Evolutionary conservation across 345 rosid genomes (phyloP).

Genomic region (Dovyalis caffra): DNA sequence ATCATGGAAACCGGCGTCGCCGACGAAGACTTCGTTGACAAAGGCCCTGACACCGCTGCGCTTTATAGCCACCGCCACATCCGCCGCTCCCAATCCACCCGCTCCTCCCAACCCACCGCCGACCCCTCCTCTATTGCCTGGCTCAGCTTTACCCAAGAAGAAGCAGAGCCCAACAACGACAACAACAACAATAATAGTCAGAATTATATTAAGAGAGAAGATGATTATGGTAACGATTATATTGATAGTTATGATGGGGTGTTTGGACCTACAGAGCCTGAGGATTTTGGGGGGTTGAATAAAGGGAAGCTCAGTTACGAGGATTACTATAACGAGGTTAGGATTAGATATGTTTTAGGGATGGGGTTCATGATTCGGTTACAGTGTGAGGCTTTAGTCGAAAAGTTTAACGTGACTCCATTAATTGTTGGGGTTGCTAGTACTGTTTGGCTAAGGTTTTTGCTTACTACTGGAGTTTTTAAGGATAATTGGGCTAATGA

Average conservation of each 20-base stretch:
- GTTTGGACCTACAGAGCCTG: constrained; percentile 43
- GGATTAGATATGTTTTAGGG: constrained; percentile 68
- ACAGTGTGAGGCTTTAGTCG: constrained; percentile 73
- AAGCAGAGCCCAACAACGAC: background rate
- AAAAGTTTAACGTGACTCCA: constrained; percentile 52
- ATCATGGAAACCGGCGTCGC: constrained; percentile 58
- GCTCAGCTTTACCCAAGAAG: constrained; percentile 37
- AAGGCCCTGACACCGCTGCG: constrained; percentile 44
- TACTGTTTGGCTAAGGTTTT: constrained; percentile 52
- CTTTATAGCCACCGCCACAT: constrained; percentile 37
- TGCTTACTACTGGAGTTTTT: constrained; percentile 49
- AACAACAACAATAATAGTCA: background rate
- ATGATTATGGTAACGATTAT: background rate
- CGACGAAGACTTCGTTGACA: constrained; percentile 52
- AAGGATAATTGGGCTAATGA: constrained; percentile 63
- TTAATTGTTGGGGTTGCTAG: constrained; percentile 60
- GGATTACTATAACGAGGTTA: constrained; percentile 60
- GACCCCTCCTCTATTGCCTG: constrained; percentile 43
- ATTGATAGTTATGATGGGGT: constrained; percentile 9
- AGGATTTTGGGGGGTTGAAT: constrained; percentile 44
- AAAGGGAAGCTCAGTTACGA: constrained; percentile 34
- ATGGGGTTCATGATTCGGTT: constrained; percentile 61
- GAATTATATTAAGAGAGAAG: constrained; percentile 21
- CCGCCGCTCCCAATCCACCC: constrained; percentile 31
- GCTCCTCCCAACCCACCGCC: constrained; percentile 13